Conservation (phyloP, 352 stramenopile species). For the Globisporangium recalcitrans region DNA sequence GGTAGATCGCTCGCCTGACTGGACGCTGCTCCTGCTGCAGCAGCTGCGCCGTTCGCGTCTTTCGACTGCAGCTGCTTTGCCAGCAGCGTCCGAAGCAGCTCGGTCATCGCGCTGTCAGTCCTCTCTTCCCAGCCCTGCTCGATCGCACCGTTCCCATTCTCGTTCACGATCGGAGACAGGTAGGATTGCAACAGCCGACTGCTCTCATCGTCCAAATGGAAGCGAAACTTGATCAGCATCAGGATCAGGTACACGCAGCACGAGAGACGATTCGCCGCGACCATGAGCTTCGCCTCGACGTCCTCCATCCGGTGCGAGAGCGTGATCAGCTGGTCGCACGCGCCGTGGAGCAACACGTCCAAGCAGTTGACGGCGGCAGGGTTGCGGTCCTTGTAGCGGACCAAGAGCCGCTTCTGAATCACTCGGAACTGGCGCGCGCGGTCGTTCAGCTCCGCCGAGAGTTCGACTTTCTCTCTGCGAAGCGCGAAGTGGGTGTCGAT, state of each 20-base stretch:
- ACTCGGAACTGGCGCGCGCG: constrained; percentile 84
- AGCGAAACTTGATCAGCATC: constrained; percentile 81
- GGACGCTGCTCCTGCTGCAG: constrained; percentile 15
- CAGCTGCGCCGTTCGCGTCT: constrained; percentile 18
- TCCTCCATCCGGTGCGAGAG: constrained; percentile 70
- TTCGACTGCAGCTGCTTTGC: constrained; percentile 46
- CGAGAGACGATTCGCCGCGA: constrained; percentile 55
- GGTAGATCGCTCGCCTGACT: constrained; percentile 36
- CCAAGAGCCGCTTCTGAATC: constrained; percentile 87
- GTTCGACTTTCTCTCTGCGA: constrained; percentile 56
- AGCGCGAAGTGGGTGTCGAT: constrained; percentile 85
- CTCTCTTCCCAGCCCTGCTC: constrained; percentile 88
- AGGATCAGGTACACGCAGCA: constrained; percentile 77
- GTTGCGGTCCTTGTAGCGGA: constrained; percentile 88
- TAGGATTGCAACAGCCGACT: constrained; percentile 53
- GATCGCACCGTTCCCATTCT: constrained; percentile 35
- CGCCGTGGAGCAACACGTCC: constrained; percentile 82
- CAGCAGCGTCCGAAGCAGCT: constrained; percentile 77
- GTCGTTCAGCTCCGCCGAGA: constrained; percentile 74
- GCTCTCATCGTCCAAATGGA: constrained; percentile 64
- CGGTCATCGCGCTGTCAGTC: constrained; percentile 77
- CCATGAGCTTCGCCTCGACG: constrained; percentile 43
- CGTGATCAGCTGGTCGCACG: constrained; percentile 77
- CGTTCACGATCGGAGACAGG: constrained; percentile 57
- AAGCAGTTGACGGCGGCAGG: constrained; percentile 73